phyloP scores from a whole-genome alignment of 441 rosid genomes.

The Adansonia gregorii region DNA sequence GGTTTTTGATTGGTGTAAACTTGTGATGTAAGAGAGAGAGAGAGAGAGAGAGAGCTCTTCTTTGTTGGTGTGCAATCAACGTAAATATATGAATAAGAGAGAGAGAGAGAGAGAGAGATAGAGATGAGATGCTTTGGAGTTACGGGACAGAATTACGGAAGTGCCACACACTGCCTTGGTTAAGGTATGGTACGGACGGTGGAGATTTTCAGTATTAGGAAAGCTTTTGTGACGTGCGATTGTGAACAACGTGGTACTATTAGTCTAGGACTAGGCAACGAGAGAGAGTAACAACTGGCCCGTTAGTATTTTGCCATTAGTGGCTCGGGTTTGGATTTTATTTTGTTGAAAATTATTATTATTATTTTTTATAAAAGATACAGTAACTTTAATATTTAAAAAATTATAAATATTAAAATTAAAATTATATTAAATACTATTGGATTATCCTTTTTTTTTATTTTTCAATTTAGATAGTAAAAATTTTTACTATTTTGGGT shows the following conservation, averaged over 20 bases:
- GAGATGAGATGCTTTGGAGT: slow-evolving; percentile 28
- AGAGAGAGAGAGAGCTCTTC: neutral
- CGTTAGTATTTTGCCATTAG: too few relatives aligned
- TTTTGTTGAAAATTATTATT: too few relatives aligned
- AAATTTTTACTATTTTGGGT: too few relatives aligned
- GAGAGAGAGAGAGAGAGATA: too few relatives aligned
- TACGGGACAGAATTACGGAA: slow-evolving; percentile 31
- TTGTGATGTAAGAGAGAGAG: neutral
- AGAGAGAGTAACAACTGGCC: too few relatives aligned
- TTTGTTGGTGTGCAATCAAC: slow-evolving; percentile 3
- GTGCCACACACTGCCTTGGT: slow-evolving; percentile 38
- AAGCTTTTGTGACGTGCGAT: neutral
- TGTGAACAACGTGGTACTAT: neutral
- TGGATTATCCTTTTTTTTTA: too few relatives aligned
- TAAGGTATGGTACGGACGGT: slow-evolving; percentile 6
- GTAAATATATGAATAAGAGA: neutral
- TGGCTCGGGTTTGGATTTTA: too few relatives aligned
- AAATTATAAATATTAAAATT: too few relatives aligned
- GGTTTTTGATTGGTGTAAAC: neutral
- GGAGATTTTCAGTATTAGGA: neutral
- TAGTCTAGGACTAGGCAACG: neutral
- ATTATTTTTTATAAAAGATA: too few relatives aligned
- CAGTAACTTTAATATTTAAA: too few relatives aligned
- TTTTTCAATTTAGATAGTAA: too few relatives aligned
- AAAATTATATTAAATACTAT: too few relatives aligned